Conservation (phyloP, 768 basidiomycete genomes). For the Tricholoma furcatifolium region DNA sequence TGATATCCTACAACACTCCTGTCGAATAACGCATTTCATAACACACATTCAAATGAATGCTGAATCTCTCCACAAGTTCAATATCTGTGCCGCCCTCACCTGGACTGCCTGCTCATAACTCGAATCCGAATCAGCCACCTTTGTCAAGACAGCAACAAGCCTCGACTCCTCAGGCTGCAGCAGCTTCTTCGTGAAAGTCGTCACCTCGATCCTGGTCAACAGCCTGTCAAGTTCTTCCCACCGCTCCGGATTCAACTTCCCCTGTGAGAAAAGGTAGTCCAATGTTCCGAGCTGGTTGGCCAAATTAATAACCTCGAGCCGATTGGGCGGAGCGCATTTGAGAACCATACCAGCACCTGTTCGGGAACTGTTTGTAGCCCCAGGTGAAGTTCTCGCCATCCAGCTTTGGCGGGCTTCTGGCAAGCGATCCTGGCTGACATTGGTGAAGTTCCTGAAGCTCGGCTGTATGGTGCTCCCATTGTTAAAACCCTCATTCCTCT, state of each 20-base stretch:
- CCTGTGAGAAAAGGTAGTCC: constrained; percentile 16
- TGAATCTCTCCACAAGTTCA: background rate
- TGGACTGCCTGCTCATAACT: background rate
- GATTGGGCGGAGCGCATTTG: background rate
- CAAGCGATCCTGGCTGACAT: too few species aligned
- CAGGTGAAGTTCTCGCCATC: too few species aligned
- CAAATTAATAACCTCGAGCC: constrained; percentile 14
- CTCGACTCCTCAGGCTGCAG: constrained; percentile 16
- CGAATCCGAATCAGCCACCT: constrained; percentile 10
- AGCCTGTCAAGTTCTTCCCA: constrained; percentile 16
- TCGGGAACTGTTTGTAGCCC: too few species aligned
- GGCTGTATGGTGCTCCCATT: too few species aligned
- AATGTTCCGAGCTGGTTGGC: constrained; percentile 16
- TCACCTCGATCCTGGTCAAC: constrained; percentile 10
- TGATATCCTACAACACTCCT: too few species aligned
- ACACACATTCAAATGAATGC: background rate
- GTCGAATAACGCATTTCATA: too few species aligned
- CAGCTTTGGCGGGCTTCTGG: too few species aligned
- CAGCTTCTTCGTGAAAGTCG: constrained; percentile 16
- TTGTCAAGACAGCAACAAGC: constrained; percentile 12
- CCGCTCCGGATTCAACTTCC: constrained; percentile 17
- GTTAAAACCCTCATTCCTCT: too few species aligned
- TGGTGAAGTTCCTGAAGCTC: too few species aligned
- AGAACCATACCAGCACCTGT: background rate
- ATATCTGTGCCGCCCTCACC: background rate